Evolutionary conservation across 148 eudicot genomes (phyloP), one percentile per base, ranked within the genome.

Genomic region (Rhododendron simsii): DNA sequence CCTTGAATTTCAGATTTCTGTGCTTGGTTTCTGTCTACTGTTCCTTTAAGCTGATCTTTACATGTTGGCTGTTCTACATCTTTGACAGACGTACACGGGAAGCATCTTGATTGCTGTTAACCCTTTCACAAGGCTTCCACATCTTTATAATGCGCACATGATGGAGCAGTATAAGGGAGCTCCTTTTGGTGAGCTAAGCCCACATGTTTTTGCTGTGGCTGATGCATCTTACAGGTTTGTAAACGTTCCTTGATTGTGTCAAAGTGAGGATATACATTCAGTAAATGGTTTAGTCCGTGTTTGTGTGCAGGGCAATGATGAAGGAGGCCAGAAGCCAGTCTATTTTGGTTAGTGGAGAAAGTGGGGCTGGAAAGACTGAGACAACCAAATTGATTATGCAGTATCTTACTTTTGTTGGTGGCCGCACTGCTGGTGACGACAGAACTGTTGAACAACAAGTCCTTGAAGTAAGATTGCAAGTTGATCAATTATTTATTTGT

Each of bases 331-430:
- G 77, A 81, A 94, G 97, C 84, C 99, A 98, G 90, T 98, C 99
- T 69, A 98, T 98, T 90, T 93, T 98, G 90, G 99, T 98, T 87
- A 98, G 99, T 86, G 99, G 99, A 83, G 99, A 98, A 93, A 98
- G 99, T 91, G 99, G 99, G 78, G 99, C 98, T 84, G 99, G 99
- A 45, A 98, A 98, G 88, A 98, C 99, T 2, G 99, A 98, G 93
- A 94, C 99, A 51, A 95, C 99, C 82, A 98, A 98, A 86, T 87
- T 98, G 67, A 95, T 98, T 71, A 98, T 98, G 98, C 98, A 95
- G 89, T 98, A 98, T 90, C 98, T 98, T 77, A 92, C 99, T 61
- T 94, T 88, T 90, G 96, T 98, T 91, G 99, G 99, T 89, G 99
- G 99, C 57, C 99, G 98, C 83, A 93, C 98, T 84, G 91, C 92